Evolutionary conservation across 2,329 filamentous ascomycete genomes (phyloP), one percentile per base, ranked within the genome.

Genomic region (Colletotrichum gloeosporioides): DNA sequence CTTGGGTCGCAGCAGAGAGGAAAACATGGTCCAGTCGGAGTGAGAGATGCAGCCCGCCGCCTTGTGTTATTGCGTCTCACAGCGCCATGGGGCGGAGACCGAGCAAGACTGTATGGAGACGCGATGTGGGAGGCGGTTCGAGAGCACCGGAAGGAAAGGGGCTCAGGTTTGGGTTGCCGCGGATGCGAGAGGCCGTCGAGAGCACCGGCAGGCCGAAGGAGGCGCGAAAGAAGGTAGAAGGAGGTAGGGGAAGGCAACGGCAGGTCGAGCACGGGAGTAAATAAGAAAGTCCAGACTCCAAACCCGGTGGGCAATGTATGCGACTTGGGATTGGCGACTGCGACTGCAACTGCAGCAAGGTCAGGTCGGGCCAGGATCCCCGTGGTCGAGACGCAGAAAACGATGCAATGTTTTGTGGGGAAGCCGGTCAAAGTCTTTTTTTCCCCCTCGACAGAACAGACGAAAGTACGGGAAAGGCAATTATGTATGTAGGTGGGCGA

Each of bases 1-100:
- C 73, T 69, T 77, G 62, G 77, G 76, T 70, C 76, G 77, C 55
- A 78, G 73, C 69, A 78, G 69, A 71, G 77, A 77, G 69, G 77
- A 76, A 75, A 78, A 78, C 77, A 78, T 78, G 66, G 55, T 78
- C 75, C 65, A 69, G 71, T 70, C 65, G 77, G 36, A 63, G 39
- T 77, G 31, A 44, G 36, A 73, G 66, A 67, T 77, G 66, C 66
- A 75, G 53, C 75, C 75, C 75, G 66, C 75, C 75, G 53, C 75
- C 75, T 70, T 44, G 53, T 70, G 31, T 25, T 71, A 66, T 75
- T 44, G 67, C 55, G 66, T 64, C 71, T 75, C 67, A 77, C 75
- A 36, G 67, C 65, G 75, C 75, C 75, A 77, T 77, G 67, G 71
- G 66, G 63, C 34, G 62, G 27, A 18, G 29, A 27, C 49, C 34